These are phyloP conservation scores for Jacaranda copaia DNA, from an alignment of 257 asterid genomes.

Conservation along the genomic window DNA sequence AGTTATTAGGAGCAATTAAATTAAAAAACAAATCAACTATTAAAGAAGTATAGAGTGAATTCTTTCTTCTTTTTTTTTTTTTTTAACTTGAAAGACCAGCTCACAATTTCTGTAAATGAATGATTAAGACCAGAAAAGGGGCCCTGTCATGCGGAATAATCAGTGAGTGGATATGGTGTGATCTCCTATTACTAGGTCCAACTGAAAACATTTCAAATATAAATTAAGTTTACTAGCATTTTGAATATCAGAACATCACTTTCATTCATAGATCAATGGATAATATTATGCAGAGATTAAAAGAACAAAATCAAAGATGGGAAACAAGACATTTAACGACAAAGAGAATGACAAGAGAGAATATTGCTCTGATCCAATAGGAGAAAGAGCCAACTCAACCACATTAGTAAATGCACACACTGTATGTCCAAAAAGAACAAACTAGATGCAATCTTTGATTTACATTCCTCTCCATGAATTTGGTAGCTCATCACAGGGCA, in stretches of 20 bases:
- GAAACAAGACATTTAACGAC: neutral
- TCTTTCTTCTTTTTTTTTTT: too few relatives aligned
- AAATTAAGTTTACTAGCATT: too few relatives aligned
- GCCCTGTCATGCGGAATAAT: neutral
- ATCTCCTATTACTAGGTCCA: neutral
- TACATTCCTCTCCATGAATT: conserved; percentile 20
- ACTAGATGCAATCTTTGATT: neutral
- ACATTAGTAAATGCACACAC: conserved; percentile 16
- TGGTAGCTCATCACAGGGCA: neutral
- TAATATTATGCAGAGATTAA: neutral
- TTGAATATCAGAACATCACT: neutral
- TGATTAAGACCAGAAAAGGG: too few relatives aligned
- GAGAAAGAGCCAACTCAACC: neutral
- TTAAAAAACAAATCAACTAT: neutral
- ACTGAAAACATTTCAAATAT: conserved; percentile 1
- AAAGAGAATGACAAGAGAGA: conserved; percentile 9
- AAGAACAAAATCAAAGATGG: neutral
- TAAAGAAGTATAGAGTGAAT: neutral
- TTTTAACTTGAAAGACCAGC: too few relatives aligned
- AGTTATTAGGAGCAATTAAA: neutral
- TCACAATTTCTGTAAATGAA: too few relatives aligned
- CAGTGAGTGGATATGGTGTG: neutral
- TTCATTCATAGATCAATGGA: conserved; percentile 1
- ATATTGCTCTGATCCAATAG: too few relatives aligned
- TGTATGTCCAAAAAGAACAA: conserved; percentile 11